Base-by-base conservation (phyloP, 2,329 filamentous ascomycete genomes). In the Neobulgaria alba region DNA sequence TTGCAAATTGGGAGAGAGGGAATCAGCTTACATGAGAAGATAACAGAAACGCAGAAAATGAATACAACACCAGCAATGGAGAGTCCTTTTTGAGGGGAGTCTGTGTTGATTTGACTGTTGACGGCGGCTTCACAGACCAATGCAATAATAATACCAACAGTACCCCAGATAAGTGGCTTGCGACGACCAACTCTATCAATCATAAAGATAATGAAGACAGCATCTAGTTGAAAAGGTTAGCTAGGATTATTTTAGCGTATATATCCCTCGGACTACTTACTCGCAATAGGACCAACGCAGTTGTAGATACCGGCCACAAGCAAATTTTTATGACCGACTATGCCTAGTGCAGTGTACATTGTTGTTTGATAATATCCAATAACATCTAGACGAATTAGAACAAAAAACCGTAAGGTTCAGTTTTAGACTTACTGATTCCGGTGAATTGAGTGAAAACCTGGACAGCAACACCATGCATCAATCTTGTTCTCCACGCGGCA, bases 391-490 rank as follows among this genome's bases (percentile, higher is more conserved):
- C n/a, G 3, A 21, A 10, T 21, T 49, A 29, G 49, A 41, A 7
- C 10, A 10, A n/a, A 9, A 23, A 9, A n/a, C n/a, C 3, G 18
- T 14, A n/a, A 32, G 1, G 15, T 8, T 19, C n/a, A 5, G 12
- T 36, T n/a, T n/a, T 39, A 7, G 23, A 42, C 51, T 32, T 42
- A 54, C 53, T 74, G 51, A 75, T 73, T 32, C 74, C 75, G n/a
- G 68, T 72, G 52, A 82, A 71, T 48, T 82, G 78, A 2, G 77
- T 77, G 51, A 83, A 79, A 45, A 78, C 69, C 56, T 85, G 78
- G 29, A 80, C 71, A 21, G 75, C 60, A 31, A 72, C 72, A 16
- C 74, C 79, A 45, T 80, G 73, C 48, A 79, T 58, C 37, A 82
- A 69, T 12, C 79, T 67, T 35, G 68, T 79, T 53, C 79, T 70